Base-by-base conservation (phyloP, 164 flowering plant genomes). In the Berberis thunbergii region DNA sequence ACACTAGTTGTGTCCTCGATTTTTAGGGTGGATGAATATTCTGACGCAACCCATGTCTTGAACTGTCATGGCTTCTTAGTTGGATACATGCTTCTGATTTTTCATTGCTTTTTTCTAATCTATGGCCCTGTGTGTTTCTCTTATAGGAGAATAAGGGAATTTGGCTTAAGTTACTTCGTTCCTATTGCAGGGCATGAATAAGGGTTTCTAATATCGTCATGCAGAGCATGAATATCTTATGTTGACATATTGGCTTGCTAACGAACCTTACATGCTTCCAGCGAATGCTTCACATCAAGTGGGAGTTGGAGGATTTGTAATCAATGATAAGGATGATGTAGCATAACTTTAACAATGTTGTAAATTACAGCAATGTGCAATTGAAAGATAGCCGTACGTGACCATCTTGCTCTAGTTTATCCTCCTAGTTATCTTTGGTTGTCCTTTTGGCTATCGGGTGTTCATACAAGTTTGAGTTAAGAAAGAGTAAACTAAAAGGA, bases 111-210 rank as follows among this genome's bases (percentile, higher is more conserved):
- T 49, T 54, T 4, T 26, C n/a, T 12, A 54, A 4, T 54, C 38
- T 11, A 4, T 11, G 57, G 38, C 6, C 11, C 26, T 26, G 26
- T 5, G 8, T 52, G 13, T 2, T 57, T 55, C 48, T 41, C 4
- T 59, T 78, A 68, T 89, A 26, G 26, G 26, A 0, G 26, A 26
- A 26, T 26, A 26, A 26, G 26, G 26, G 26, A 26, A 26, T 26
- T 64, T 92, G 98, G 98, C 93, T 92, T 2, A 92, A 92, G 72
- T 69, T 92, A 73, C 93, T 82, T 92, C 64, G 91, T 92, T 70
- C 98, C 98, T 12, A 50, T 92, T 70, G 93, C 98, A 50, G 80
- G 86, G 10, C 4, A 79, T 60, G 46, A 80, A 92, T 94, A 90
- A 81, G 78, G 97, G 98, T 4, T 93, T 93, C 66, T 62, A 75